Evolutionary conservation across 2,329 filamentous ascomycete genomes (phyloP), one percentile per base, ranked within the genome.

Genomic region (Talaromyces rugulosus): DNA sequence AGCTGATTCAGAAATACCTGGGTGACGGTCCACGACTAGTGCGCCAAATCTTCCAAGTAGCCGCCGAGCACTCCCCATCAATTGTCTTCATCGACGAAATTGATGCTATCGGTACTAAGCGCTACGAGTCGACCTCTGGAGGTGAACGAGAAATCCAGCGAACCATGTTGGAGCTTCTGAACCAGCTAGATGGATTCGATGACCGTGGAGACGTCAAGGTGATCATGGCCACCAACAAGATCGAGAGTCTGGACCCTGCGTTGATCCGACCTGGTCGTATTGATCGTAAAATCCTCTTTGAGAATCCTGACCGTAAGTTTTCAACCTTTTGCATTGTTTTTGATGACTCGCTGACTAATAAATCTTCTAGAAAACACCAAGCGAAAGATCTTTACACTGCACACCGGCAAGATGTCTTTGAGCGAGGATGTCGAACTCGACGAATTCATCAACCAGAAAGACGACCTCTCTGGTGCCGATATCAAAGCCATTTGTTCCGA

Each of bases 31-130:
- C 95, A 12, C 87, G 95, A 68, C 83, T 99, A 66, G 95, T 98
- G 63, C 91, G 95, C 75, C 95, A 99, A 77, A 89, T 99, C 62
- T 99, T 77, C 65, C 72, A 92, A 82, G 92, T 96, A 64, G 95
- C 95, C 34, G 94, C 92, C 3, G 96, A 99, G 75, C 95, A 99
- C 68, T 90, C 95, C 0, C 95, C 95, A 0, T 93, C 93, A 1
- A 99, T 99, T 70, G 94, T 99, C 27, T 99, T 99, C 78, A 99
- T 99, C 69, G 95, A 99, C 74, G 95, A 99, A 77, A 99, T 99
- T 70, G 95, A 99, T 74, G 96, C 95, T 42, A 98, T 99, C 66
- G 95, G 96, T 72, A 98, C 96, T 6, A 99, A 99, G 81, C 92
- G 95, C 73, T 99, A 99, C 79, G 95, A 99, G 50, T 96, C 92